Conservation (phyloP, 2,329 filamentous ascomycete genomes). For the Hirsutella rhossiliensis region DNA sequence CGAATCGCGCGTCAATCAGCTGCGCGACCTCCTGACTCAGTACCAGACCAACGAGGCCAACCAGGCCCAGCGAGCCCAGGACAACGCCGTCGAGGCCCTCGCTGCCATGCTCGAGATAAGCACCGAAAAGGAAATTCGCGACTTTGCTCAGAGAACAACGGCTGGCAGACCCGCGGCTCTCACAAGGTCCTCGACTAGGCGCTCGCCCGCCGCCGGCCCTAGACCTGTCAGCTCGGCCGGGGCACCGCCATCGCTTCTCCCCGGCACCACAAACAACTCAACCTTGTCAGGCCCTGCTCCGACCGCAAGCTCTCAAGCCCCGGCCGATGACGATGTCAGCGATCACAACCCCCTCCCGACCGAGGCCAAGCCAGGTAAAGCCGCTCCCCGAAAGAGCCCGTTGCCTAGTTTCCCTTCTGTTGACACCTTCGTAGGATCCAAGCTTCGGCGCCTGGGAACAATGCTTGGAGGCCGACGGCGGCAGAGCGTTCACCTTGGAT, state of each 20-base stretch:
- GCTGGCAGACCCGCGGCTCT: conserved; percentile 24
- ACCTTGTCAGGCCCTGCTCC: conserved; percentile 1
- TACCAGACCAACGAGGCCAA: conserved; percentile 89
- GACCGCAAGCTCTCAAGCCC: not conserved
- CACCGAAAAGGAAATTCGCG: conserved; percentile 76
- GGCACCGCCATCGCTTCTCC: conserved; percentile 1
- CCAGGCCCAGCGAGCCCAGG: conserved; percentile 63
- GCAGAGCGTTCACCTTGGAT: conserved; percentile 54
- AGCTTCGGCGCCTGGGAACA: conserved; percentile 53
- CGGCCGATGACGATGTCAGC: conserved; percentile 22
- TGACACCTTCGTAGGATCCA: conserved; percentile 31
- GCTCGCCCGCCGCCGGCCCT: conserved; percentile 19
- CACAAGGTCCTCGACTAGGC: conserved; percentile 28
- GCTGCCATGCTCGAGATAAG: conserved; percentile 76
- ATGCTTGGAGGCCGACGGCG: conserved; percentile 51
- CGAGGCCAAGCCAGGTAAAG: conserved; percentile 25
- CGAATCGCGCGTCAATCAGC: conserved; percentile 76
- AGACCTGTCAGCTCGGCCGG: not conserved
- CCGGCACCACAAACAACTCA: not conserved
- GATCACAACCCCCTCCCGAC: conserved; percentile 25
- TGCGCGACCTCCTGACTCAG: conserved; percentile 84
- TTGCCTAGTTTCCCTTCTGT: conserved; percentile 6
- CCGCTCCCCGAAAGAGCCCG: not conserved
- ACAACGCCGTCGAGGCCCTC: conserved; percentile 66
- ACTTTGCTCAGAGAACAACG: conserved; percentile 41